Base-by-base conservation (phyloP, 2,329 filamentous ascomycete species). In the Neofusicoccum sp. region DNA sequence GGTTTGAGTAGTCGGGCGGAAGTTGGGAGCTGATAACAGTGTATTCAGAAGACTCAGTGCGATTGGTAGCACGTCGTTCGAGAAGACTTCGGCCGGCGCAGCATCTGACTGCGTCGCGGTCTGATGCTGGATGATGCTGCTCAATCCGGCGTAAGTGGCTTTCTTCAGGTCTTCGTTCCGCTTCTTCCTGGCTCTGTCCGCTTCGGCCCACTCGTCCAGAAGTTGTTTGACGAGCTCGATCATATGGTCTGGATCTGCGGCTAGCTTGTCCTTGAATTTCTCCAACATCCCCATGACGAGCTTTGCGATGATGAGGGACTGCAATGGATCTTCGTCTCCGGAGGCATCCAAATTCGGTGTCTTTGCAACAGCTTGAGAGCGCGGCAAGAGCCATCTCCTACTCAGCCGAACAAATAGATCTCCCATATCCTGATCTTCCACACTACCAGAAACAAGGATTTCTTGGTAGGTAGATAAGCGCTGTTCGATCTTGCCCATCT, bases 231-330 rank as follows among this genome's bases (percentile, higher is more conserved):
- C 81, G 1, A 92, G 79, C 47, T 86, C 82, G 1, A 91, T 75
- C 6, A 90, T 79, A 65, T 89, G 85, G 44, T 82, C 81, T 2
- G 88, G 87, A 61, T 86, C 83, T 33, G 80, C 81, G 31, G 88
- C 82, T 11, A 91, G 79, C 63, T 84, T 86, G 24, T 87, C 83
- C 1, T 86, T 82, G 47, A 87, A 82, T 47, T 78, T 80, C 26
- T 84, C 82, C 72, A 90, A 84, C 73, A 91, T 80, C 34, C 81
- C 82, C 67, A 89, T 86, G 6, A 90, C 78, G 0, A 90, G 73
- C 51, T 85, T 85, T 4, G 86, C 79, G 63, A 89, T 80, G 5
- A 82, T 72, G 1, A 91, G 74, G 3, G 79, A 77, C 4, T 69
- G 69, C 3, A 85, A 62, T 0, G 82, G 76, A 47, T 84, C 79